These are phyloP conservation scores for Nothophaeocryptopus gaeumannii DNA, from an alignment of 2,329 filamentous ascomycete species.

Conservation along the genomic window DNA sequence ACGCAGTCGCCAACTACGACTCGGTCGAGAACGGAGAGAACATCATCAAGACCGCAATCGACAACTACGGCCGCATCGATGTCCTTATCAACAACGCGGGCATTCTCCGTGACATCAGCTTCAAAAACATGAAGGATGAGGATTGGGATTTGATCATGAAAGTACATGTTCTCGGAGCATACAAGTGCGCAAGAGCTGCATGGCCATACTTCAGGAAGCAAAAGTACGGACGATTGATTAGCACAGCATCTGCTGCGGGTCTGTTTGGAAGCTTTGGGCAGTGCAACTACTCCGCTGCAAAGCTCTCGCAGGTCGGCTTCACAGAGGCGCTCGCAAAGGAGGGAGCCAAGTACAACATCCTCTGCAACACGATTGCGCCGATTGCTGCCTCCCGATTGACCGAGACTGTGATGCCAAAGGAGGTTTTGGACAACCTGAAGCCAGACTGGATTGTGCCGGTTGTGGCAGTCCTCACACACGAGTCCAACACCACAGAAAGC, in stretches of 20 bases:
- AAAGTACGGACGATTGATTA: slow-evolving; percentile 95
- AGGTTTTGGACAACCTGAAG: slow-evolving; percentile 78
- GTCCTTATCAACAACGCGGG: slow-evolving; percentile 97
- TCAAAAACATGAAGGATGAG: slow-evolving; percentile 97
- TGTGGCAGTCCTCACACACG: slow-evolving; percentile 83
- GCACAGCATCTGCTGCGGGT: slow-evolving; percentile 92
- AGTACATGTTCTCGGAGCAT: slow-evolving; percentile 89
- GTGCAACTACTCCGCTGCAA: slow-evolving; percentile 95
- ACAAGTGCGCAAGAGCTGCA: slow-evolving; percentile 90
- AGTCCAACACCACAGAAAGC: slow-evolving; percentile 76
- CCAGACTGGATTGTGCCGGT: slow-evolving; percentile 95
- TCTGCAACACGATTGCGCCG: slow-evolving; percentile 90
- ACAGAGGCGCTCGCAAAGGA: slow-evolving; percentile 98
- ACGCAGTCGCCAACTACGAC: slow-evolving; percentile 97
- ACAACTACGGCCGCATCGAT: slow-evolving; percentile 81
- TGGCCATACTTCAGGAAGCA: slow-evolving; percentile 99
- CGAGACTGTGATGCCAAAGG: slow-evolving; percentile 91
- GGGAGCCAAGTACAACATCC: slow-evolving; percentile 95
- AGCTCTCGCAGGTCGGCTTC: slow-evolving; percentile 92
- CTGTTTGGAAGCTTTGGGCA: slow-evolving; percentile 95
- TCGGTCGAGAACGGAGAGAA: slow-evolving; percentile 87
- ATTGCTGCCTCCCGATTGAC: slow-evolving; percentile 96
- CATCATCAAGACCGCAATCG: slow-evolving; percentile 87
- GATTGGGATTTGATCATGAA: slow-evolving; percentile 96
- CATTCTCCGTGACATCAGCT: slow-evolving; percentile 90